A percentile compares a stretch with the other conserved stretches of the same genome.
These are phyloP conservation scores for Phragmites australis DNA, from an alignment of 176 grass and related monocot genomes.

Conservation along the genomic window DNA sequence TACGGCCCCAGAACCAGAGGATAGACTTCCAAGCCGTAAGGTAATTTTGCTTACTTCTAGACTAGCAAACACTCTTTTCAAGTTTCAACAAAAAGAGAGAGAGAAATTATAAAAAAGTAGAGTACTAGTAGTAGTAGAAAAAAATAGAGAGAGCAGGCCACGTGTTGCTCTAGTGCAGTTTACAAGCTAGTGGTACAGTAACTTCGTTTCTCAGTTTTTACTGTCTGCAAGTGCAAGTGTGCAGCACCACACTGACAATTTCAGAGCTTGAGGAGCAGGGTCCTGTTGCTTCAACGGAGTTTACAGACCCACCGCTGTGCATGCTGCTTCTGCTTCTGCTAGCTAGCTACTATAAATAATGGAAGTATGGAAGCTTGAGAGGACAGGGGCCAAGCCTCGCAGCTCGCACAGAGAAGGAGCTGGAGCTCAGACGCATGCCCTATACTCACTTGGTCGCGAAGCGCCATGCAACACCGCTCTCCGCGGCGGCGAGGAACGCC, in stretches of 20 bases:
- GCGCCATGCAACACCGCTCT: slow-evolving; percentile 36
- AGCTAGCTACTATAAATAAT: slow-evolving; percentile 24
- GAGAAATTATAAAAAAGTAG: background rate
- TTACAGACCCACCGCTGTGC: slow-evolving; percentile 32
- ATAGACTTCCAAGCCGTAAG: too few relatives aligned
- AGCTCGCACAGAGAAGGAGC: background rate
- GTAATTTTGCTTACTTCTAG: too few relatives aligned
- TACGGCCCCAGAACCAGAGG: too few relatives aligned
- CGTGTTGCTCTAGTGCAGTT: background rate
- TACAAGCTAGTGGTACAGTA: background rate
- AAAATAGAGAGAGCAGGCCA: background rate
- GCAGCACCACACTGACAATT: slow-evolving; percentile 1
- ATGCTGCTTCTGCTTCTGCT: background rate
- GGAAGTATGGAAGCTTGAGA: background rate
- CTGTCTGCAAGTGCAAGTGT: slow-evolving; percentile 23
- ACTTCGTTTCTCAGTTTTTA: slow-evolving; percentile 26
- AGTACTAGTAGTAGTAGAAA: background rate
- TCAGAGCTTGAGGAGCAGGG: slow-evolving; percentile 12
- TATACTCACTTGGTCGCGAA: slow-evolving; percentile 53
- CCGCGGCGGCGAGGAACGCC: slow-evolving; percentile 46
- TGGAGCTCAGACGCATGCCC: background rate
- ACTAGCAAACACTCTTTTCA: too few relatives aligned
- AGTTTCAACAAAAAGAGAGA: background rate
- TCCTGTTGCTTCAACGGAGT: background rate
- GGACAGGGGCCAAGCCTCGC: background rate